Percentiles rank a stretch among this genome's conserved stretches.
phyloP scores from a whole-genome alignment of 2,329 filamentous ascomycete genomes.

The Alternaria conjuncta region DNA sequence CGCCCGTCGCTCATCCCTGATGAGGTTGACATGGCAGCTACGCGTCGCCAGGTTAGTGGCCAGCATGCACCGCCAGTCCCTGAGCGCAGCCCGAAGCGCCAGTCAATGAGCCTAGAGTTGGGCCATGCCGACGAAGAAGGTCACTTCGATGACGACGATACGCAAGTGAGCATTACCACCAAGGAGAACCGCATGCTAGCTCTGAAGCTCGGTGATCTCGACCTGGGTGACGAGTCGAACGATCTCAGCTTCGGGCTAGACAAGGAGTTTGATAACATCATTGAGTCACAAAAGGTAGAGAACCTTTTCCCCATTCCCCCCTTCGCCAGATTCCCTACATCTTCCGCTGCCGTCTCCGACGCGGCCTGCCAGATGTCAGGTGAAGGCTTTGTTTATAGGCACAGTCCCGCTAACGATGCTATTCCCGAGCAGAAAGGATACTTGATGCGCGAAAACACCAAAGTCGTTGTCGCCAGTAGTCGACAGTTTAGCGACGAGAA shows the following conservation, averaged over 20 bases:
- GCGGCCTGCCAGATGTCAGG: constrained; percentile 34
- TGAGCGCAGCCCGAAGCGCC: constrained; percentile 46
- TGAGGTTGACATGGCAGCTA: constrained; percentile 85
- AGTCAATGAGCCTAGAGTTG: constrained; percentile 44
- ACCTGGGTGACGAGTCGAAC: constrained; percentile 70
- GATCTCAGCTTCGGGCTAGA: constrained; percentile 87
- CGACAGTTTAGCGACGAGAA: constrained; percentile 67
- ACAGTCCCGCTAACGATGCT: constrained; percentile 53
- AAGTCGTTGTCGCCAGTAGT: constrained; percentile 89
- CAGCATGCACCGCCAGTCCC: constrained; percentile 62
- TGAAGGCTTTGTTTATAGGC: constrained; percentile 37
- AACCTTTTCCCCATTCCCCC: constrained; percentile 49
- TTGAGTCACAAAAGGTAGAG: constrained; percentile 95
- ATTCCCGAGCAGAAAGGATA: constrained; percentile 86
- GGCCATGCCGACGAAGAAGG: constrained; percentile 43
- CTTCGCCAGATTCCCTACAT: constrained; percentile 40
- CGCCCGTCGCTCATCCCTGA: constrained; percentile 86
- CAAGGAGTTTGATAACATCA: constrained; percentile 91
- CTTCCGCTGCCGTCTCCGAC: constrained; percentile 24
- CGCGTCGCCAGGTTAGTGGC: constrained; percentile 82
- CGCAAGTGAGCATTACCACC: constrained; percentile 37
- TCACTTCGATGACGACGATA: constrained; percentile 42
- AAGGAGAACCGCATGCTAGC: constrained; percentile 67
- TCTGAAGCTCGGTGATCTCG: constrained; percentile 80
- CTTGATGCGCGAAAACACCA: constrained; percentile 97